Conservation (phyloP, 148 eudicot species). For the Spergularia marina region DNA sequence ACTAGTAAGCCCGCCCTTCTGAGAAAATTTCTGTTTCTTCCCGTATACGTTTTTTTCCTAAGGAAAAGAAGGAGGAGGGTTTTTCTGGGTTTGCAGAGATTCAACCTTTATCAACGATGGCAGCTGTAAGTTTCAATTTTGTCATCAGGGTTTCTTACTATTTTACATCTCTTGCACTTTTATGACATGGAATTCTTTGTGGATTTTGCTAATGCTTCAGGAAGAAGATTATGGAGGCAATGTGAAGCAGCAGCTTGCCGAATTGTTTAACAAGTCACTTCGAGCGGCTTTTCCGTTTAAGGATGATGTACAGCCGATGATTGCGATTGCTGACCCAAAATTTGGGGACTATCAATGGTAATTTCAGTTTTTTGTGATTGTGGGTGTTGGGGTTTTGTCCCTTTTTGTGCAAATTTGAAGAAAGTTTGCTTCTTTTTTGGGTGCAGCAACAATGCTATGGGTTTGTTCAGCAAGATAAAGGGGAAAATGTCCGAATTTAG, state of each 20-base stretch:
- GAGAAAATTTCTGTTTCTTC: no score
- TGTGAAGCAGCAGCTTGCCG: conserved; percentile 46
- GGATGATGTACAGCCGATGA: conserved; percentile 37
- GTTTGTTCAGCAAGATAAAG: conserved; percentile 56
- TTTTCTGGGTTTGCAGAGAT: no score
- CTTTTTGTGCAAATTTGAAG: neutral
- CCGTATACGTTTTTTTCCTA: no score
- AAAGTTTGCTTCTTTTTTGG: neutral
- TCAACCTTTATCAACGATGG: no score
- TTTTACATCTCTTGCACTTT: no score
- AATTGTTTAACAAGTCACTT: conserved; percentile 49
- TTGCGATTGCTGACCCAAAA: conserved; percentile 48
- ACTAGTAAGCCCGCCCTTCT: no score
- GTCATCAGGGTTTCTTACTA: no score
- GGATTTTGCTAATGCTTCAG: no score
- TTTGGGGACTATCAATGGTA: conserved; percentile 83
- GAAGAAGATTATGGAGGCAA: conserved; percentile 38
- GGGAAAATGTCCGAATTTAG: conserved; percentile 52
- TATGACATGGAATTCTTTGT: no score
- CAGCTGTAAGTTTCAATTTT: no score
- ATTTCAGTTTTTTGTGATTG: neutral
- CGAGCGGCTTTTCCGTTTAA: conserved; percentile 48
- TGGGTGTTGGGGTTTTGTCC: neutral
- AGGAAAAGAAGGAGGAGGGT: no score
- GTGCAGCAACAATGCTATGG: conserved; percentile 88